phyloP scores from a whole-genome alignment of 2,329 filamentous ascomycete species.

The Huntiella savannae region DNA sequence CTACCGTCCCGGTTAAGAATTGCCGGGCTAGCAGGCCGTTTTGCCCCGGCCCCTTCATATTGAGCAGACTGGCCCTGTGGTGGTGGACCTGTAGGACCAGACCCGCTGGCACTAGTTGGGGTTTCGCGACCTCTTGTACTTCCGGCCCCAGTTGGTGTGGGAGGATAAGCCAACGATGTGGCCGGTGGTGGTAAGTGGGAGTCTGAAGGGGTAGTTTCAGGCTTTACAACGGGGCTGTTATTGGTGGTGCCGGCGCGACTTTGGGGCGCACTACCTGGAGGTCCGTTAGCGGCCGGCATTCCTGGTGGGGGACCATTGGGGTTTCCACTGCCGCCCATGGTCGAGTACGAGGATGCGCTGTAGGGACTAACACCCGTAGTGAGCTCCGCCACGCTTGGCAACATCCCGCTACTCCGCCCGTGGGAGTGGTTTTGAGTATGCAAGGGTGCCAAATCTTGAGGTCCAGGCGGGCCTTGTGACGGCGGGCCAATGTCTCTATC shows the following conservation, averaged over 20 bases:
- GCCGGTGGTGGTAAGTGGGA: conserved; percentile 17
- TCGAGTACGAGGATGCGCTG: conserved; percentile 34
- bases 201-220: conserved; percentile 23
- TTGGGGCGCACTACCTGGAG: not conserved
- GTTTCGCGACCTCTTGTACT: conserved; percentile 13
- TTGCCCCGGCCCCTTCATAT: conserved; percentile 25
- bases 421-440: conserved; percentile 14
- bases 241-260: conserved; percentile 16
- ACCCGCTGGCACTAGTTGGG: conserved; percentile 13
- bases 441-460: conserved; percentile 8
- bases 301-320: not conserved
- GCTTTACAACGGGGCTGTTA: conserved; percentile 21
- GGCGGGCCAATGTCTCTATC: not conserved
- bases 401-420: conserved; percentile 23
- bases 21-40: conserved; percentile 34
- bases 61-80: too few species aligned
- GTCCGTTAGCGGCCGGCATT: not conserved
- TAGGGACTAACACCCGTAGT: conserved; percentile 45
- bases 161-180: conserved; percentile 18
- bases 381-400: conserved; percentile 44
- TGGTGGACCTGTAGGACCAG: too few species aligned
- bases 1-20: conserved; percentile 24
- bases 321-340: conserved; percentile 14
- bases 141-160: not conserved
- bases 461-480: not conserved